phyloP scores from a whole-genome alignment of 2,329 filamentous ascomycete species.

The Cadophora sp. region DNA sequence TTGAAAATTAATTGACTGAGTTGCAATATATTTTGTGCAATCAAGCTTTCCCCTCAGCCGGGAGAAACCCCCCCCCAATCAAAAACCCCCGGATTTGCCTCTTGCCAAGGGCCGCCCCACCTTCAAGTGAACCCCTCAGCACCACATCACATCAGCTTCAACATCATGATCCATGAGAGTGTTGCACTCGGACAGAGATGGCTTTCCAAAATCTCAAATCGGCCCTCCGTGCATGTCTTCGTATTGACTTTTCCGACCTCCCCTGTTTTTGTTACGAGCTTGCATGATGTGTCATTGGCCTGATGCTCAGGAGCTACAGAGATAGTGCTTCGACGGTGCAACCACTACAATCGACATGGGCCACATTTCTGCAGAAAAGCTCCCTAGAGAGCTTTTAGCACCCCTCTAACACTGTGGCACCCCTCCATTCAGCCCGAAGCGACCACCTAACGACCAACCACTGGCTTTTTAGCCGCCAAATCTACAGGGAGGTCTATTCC shows the following conservation, averaged over 20 bases:
- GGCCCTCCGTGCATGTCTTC: neutral
- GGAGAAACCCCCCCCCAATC: conserved; percentile 8
- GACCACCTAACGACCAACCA: neutral
- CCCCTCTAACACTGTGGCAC: conserved; percentile 9
- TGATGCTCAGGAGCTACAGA: neutral
- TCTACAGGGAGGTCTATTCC: conserved; percentile 13
- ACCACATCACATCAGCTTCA: conserved; percentile 8
- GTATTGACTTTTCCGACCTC: conserved; percentile 12
- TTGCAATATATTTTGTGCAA: neutral
- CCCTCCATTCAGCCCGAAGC: conserved; percentile 8
- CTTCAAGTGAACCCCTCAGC: neutral
- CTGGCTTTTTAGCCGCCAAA: conserved; percentile 14
- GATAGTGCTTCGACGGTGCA: neutral
- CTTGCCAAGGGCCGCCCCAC: conserved; percentile 4
- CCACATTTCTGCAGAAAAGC: conserved; percentile 1
- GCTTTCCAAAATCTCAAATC: neutral
- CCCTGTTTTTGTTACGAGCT: conserved; percentile 13
- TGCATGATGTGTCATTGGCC: neutral
- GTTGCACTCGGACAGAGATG: neutral
- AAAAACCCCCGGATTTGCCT: neutral
- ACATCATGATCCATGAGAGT: neutral
- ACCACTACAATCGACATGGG: conserved; percentile 1
- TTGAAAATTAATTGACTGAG: neutral
- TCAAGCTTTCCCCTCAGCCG: conserved; percentile 9
- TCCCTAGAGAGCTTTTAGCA: conserved; percentile 9